Percentiles rank a stretch among this genome's conserved stretches.
Conservation (phyloP, 441 rosid genomes). For the Gossypium davidsonii region DNA sequence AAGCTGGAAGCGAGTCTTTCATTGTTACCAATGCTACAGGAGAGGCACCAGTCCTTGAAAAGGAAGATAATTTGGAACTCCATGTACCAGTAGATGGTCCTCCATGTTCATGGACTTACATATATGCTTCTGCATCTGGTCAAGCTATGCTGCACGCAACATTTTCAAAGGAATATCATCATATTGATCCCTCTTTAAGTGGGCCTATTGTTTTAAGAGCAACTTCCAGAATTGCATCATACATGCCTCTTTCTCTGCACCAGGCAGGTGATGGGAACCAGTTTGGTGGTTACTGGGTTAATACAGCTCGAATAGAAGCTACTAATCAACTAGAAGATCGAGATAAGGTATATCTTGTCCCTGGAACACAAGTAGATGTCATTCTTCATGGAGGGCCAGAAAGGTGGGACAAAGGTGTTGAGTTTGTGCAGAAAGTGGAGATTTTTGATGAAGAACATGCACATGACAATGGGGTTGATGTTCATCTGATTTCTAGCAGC, state of each 20-base stretch:
- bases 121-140: slow-evolving; percentile 71
- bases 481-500: slow-evolving; percentile 38
- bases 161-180: slow-evolving; percentile 54
- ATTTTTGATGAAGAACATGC: slow-evolving; percentile 34
- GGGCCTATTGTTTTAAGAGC: slow-evolving; percentile 62
- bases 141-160: slow-evolving; percentile 74
- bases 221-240: slow-evolving; percentile 67
- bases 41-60: slow-evolving; percentile 33
- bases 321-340: slow-evolving; percentile 37
- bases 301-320: slow-evolving; percentile 41
- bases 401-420: slow-evolving; percentile 61
- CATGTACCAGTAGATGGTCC: slow-evolving; percentile 38
- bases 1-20: slow-evolving; percentile 68
- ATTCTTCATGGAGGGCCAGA: slow-evolving; percentile 86
- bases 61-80: slow-evolving; percentile 26
- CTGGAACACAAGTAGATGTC: slow-evolving; percentile 74
- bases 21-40: slow-evolving; percentile 52
- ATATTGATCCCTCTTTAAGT: slow-evolving; percentile 45
- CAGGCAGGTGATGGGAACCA: slow-evolving; percentile 75
- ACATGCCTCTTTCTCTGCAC: slow-evolving; percentile 60
- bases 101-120: slow-evolving; percentile 68
- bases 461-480: slow-evolving; percentile 35
- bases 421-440: slow-evolving; percentile 53
- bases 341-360: slow-evolving; percentile 68
- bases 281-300: slow-evolving; percentile 86